A percentile compares a stretch with the other conserved stretches of the same genome.
phyloP scores from a whole-genome alignment of 2,329 filamentous ascomycete species.

The Alternaria longipes region DNA sequence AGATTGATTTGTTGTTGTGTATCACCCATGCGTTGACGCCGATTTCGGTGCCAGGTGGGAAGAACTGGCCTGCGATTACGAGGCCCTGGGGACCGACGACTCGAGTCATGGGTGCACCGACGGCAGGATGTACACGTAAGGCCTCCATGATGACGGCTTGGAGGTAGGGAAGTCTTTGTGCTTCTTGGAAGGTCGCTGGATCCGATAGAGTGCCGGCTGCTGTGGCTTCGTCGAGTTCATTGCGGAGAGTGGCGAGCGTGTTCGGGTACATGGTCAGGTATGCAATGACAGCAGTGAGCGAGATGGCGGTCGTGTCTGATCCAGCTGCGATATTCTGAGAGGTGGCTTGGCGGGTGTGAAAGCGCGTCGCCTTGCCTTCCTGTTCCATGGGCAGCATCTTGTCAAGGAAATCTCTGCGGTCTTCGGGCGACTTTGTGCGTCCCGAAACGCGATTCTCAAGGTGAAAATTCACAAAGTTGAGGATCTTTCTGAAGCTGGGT shows the following conservation, averaged over 20 bases:
- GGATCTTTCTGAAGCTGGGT: background rate
- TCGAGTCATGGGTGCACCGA: slow-evolving; percentile 52
- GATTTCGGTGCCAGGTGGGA: slow-evolving; percentile 55
- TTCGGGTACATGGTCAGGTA: background rate
- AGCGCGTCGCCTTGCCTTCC: slow-evolving; percentile 23
- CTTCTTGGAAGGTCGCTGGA: slow-evolving; percentile 28
- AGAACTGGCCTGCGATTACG: slow-evolving; percentile 48
- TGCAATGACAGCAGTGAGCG: background rate
- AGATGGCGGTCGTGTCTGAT: background rate
- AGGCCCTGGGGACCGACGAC: slow-evolving; percentile 44
- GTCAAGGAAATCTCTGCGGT: slow-evolving; percentile 23
- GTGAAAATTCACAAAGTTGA: accelerated
- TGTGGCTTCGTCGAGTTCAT: background rate
- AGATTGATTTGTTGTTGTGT: slow-evolving; percentile 54
- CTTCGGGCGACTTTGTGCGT: slow-evolving; percentile 15
- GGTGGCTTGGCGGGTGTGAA: slow-evolving; percentile 19
- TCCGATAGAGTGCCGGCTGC: background rate
- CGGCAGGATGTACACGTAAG: slow-evolving; percentile 55
- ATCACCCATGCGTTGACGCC: slow-evolving; percentile 58
- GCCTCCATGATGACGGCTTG: slow-evolving; percentile 57
- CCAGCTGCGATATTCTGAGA: background rate
- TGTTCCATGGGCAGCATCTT: slow-evolving; percentile 22
- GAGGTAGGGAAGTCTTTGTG: slow-evolving; percentile 55
- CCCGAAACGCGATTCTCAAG: background rate
- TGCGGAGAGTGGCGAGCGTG: background rate